phyloP scores from a whole-genome alignment of 805 yeast species.

The Candida loeiensis region DNA sequence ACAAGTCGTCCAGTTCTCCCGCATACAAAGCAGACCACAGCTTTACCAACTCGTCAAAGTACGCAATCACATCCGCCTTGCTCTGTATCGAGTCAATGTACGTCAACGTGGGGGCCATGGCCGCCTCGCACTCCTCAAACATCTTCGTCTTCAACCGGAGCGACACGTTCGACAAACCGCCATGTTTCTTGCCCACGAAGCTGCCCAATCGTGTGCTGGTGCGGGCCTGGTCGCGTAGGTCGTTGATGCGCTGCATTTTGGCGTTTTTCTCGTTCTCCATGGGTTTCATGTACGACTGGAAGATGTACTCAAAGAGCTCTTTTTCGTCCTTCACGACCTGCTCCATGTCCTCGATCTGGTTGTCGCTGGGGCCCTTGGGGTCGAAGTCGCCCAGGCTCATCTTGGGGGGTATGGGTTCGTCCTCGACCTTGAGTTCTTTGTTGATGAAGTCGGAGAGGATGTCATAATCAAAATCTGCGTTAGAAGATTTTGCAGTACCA shows the following conservation, averaged over 20 bases:
- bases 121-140: slow-evolving; percentile 14
- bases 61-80: slow-evolving; percentile 15
- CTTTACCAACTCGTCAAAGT: slow-evolving; percentile 14
- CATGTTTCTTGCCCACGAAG: slow-evolving; percentile 8
- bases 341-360: slow-evolving; percentile 13
- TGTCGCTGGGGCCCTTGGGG: slow-evolving; percentile 3
- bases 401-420: background rate
- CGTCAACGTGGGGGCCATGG: slow-evolving; percentile 21
- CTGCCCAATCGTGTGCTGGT: slow-evolving; percentile 6
- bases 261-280: slow-evolving; percentile 5
- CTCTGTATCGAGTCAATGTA: slow-evolving; percentile 17
- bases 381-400: slow-evolving; percentile 7
- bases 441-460: slow-evolving; percentile 13
- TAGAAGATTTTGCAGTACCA: too few relatives aligned
- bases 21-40: slow-evolving; percentile 11
- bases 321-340: slow-evolving; percentile 20
- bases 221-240: slow-evolving; percentile 2
- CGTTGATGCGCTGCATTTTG: slow-evolving; percentile 9
- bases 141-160: slow-evolving; percentile 14
- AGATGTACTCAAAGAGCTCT: slow-evolving; percentile 22
- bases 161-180: slow-evolving; percentile 9
- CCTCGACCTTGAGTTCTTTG: slow-evolving; percentile 9
- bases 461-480: slow-evolving; percentile 1
- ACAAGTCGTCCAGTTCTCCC: background rate
- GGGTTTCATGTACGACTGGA: slow-evolving; percentile 22